Percentiles rank a stretch among this genome's conserved stretches.
phyloP scores from a whole-genome alignment of 495 filamentous ascomycete genomes.

The Lepraria neglecta region DNA sequence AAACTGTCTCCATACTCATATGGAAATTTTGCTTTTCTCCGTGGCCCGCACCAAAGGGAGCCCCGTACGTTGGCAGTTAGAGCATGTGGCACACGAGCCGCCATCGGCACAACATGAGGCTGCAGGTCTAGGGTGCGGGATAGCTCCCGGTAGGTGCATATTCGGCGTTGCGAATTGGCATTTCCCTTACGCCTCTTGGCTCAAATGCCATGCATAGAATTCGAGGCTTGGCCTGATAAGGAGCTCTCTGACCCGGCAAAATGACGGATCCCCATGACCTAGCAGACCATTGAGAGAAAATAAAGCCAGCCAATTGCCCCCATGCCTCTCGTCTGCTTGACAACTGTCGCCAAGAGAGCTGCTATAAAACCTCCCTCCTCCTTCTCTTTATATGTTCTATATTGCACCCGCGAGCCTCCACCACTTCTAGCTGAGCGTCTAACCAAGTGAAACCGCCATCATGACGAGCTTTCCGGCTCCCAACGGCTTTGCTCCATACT shows the following conservation, averaged over 20 bases:
- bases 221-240: conserved; percentile 16
- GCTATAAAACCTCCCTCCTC: not conserved
- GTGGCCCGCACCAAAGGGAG: too few relatives aligned
- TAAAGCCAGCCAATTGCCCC: conserved; percentile 2
- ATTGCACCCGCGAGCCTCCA: not conserved
- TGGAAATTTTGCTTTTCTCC: too few relatives aligned
- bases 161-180: conserved; percentile 1
- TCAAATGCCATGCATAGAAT: conserved; percentile 4
- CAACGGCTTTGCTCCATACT: conserved; percentile 33
- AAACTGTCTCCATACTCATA: too few relatives aligned
- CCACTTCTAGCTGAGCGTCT: not conserved
- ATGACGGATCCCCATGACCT: conserved; percentile 3
- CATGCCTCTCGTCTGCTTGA: not conserved
- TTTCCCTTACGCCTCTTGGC: conserved; percentile 3
- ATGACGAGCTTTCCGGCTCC: conserved; percentile 28
- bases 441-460: conserved; percentile 11
- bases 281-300: not conserved
- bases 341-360: not conserved
- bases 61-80: too few relatives aligned
- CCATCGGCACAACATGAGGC: conserved; percentile 8
- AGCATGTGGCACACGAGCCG: not conserved
- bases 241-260: conserved; percentile 4
- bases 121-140: not conserved
- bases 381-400: not conserved
- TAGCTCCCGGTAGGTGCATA: conserved; percentile 7